A percentile compares a stretch with the other conserved stretches of the same genome.
These are phyloP conservation scores for Aureobasidium pullulans DNA, from an alignment of 2,329 filamentous ascomycete genomes.

Conservation along the genomic window DNA sequence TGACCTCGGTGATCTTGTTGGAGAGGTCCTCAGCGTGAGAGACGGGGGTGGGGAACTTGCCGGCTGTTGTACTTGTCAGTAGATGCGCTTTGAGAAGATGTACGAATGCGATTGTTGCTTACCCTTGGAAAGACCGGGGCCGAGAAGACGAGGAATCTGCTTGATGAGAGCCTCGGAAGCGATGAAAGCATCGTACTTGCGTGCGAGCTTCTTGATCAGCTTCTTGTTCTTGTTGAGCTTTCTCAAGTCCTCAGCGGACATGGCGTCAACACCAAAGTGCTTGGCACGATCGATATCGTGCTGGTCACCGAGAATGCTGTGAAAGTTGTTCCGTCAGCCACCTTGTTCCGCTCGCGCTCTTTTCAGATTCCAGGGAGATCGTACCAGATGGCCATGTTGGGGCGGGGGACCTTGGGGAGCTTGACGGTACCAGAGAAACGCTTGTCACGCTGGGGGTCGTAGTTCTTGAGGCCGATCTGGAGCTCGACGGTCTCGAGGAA, in stretches of 20 bases:
- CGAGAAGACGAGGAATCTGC: constrained; percentile 99
- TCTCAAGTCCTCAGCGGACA: constrained; percentile 98
- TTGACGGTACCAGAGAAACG: constrained; percentile 99
- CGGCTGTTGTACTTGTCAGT: constrained; percentile 53
- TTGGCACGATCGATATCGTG: constrained; percentile 99
- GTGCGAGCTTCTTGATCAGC: constrained; percentile 99
- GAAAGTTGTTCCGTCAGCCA: constrained; percentile 23
- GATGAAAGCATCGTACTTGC: constrained; percentile 99
- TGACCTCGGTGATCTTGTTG: constrained; percentile 97
- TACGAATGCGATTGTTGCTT: constrained; percentile 29
- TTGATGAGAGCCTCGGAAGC: constrained; percentile 97
- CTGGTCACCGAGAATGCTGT: constrained; percentile 77
- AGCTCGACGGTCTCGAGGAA: constrained; percentile 42
- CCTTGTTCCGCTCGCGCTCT: constrained; percentile 7
- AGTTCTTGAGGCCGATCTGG: constrained; percentile 95
- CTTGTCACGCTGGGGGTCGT: constrained; percentile 99
- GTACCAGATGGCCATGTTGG: constrained; percentile 79
- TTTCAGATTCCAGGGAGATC: constrained; percentile 20
- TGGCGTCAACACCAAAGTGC: constrained; percentile 96
- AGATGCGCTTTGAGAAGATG: not conserved
- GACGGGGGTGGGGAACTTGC: constrained; percentile 99
- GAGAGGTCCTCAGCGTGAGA: constrained; percentile 91
- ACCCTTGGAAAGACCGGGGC: constrained; percentile 97
- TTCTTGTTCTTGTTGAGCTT: constrained; percentile 99
- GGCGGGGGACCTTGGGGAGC: constrained; percentile 84